A percentile compares a stretch with the other conserved stretches of the same genome.
These are phyloP conservation scores for Xylariaceae sp. DNA, from an alignment of 2,329 filamentous ascomycete genomes.

Conservation along the genomic window DNA sequence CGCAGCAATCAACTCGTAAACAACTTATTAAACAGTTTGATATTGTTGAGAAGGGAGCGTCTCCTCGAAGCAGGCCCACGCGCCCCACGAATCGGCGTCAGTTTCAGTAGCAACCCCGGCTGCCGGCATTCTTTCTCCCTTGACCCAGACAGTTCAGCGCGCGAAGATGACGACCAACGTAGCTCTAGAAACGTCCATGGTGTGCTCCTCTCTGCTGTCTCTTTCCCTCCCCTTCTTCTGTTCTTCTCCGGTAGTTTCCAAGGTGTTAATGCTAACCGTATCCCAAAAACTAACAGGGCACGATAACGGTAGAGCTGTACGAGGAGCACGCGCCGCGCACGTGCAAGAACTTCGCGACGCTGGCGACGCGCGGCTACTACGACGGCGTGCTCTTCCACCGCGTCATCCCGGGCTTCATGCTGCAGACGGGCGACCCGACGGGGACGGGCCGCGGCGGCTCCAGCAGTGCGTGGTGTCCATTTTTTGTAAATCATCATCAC, in stretches of 20 bases:
- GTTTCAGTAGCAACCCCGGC: no score
- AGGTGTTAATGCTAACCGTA: no score
- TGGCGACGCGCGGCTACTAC: slow-evolving; percentile 81
- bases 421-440: slow-evolving; percentile 89
- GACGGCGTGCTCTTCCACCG: slow-evolving; percentile 81
- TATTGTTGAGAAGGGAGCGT: no score
- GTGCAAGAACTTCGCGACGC: slow-evolving; percentile 79
- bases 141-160: not conserved
- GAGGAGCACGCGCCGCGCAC: slow-evolving; percentile 79
- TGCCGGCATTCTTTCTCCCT: no score
- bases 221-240: slow-evolving; percentile 1
- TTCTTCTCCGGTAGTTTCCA: no score
- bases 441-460: slow-evolving; percentile 84
- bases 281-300: slow-evolving; percentile 51
- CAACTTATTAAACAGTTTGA: no score
- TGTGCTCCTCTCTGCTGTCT: slow-evolving; percentile 31
- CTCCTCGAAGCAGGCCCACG: no score
- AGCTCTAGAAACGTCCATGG: slow-evolving; percentile 79
- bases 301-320: slow-evolving; percentile 85
- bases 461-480: no score
- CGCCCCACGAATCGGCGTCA: no score
- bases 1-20: no score
- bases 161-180: slow-evolving; percentile 68
- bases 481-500: no score
- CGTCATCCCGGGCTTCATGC: slow-evolving; percentile 93